Evolutionary conservation across 176 grass and related monocot species (phyloP).

Genomic region (Sorghum bicolor): DNA sequence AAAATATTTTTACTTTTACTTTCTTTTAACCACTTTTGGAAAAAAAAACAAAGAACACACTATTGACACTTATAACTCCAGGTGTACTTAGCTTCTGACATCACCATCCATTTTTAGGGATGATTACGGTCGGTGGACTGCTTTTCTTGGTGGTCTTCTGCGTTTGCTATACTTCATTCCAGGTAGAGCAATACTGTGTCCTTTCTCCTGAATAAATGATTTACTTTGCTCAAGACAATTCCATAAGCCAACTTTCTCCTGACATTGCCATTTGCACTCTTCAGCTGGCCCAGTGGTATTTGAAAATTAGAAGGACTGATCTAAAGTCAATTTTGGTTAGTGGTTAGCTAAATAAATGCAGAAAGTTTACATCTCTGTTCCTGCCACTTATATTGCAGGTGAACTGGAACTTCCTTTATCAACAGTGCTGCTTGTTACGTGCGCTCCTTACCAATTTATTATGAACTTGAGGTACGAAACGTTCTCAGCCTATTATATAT

Average conservation of each 20-base stretch:
- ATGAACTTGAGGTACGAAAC: slow-evolving; percentile 42
- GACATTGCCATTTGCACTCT: not conserved
- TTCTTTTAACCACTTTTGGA: too few relatives aligned
- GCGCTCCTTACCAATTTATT: slow-evolving; percentile 49
- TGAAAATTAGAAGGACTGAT: not conserved
- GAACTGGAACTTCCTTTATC: slow-evolving; percentile 59
- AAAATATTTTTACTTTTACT: not conserved
- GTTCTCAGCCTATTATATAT: not conserved
- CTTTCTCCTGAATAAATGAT: too few relatives aligned
- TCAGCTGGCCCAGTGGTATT: not conserved
- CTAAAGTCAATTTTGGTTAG: not conserved
- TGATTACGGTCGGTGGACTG: slow-evolving; percentile 61
- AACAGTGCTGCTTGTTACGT: slow-evolving; percentile 51
- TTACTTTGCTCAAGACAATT: not conserved
- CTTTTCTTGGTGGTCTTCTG: slow-evolving; percentile 59
- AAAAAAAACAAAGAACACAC: too few relatives aligned
- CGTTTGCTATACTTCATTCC: slow-evolving; percentile 66
- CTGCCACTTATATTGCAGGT: slow-evolving; percentile 23
- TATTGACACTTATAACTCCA: too few relatives aligned
- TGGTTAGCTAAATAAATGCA: not conserved
- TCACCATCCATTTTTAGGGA: slow-evolving; percentile 28
- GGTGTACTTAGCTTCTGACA: not conserved
- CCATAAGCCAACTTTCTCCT: not conserved
- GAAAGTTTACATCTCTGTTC: not conserved
- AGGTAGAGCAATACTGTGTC: slow-evolving; percentile 39